Conservation (phyloP, 176 grass and related monocot species). For the Tuctoria greenei region DNA sequence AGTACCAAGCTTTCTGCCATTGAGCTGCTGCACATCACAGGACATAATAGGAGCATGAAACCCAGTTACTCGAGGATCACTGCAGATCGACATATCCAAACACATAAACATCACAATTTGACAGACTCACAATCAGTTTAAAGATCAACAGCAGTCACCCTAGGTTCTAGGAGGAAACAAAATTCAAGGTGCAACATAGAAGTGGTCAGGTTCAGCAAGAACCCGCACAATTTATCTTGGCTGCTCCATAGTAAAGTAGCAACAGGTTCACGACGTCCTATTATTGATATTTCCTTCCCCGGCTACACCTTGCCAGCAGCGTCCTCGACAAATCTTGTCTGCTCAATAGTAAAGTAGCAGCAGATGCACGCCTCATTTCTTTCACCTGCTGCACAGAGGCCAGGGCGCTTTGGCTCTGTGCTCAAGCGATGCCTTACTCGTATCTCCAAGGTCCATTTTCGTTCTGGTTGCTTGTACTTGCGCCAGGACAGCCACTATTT, state of each 20-base stretch:
- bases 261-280: not conserved
- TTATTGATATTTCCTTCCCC: not conserved
- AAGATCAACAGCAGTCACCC: not conserved
- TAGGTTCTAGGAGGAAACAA: not conserved
- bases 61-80: not conserved
- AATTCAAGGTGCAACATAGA: not conserved
- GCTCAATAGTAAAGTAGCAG: not conserved
- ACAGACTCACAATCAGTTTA: not conserved
- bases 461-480: constrained; percentile 23
- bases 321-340: not conserved
- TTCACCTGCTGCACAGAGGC: not conserved
- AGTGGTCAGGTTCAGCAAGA: not conserved
- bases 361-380: not conserved
- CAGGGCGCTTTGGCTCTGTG: not conserved
- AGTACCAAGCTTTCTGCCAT: not conserved
- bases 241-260: not conserved
- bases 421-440: constrained; percentile 9
- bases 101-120: not conserved
- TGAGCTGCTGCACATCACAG: not conserved
- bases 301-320: not conserved
- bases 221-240: not conserved
- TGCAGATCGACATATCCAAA: not conserved
- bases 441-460: not conserved
- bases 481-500: not conserved
- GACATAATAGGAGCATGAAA: not conserved